A percentile compares a stretch with the other conserved stretches of the same genome.
These are phyloP conservation scores for Barbarea vulgaris DNA, from an alignment of 345 rosid species.

Conservation along the genomic window DNA sequence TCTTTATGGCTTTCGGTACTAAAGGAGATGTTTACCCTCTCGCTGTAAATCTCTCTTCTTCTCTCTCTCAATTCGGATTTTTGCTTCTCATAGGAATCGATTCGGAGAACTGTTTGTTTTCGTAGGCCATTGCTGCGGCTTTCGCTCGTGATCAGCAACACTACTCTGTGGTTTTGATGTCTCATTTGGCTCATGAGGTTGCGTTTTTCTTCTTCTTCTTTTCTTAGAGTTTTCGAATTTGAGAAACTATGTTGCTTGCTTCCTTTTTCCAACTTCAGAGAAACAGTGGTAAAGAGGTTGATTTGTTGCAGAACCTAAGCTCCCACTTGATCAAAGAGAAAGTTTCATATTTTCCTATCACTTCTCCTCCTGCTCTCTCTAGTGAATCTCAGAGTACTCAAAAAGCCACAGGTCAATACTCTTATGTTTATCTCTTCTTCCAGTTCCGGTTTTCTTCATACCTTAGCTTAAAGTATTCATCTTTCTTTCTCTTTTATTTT, in stretches of 20 bases:
- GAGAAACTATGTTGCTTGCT: conserved; percentile 12
- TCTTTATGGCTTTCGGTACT: conserved; percentile 88
- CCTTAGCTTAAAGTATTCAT: background rate
- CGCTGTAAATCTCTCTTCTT: conserved; percentile 50
- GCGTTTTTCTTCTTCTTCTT: background rate
- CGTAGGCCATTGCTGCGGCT: conserved; percentile 80
- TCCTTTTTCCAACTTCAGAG: background rate
- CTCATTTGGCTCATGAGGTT: conserved; percentile 85
- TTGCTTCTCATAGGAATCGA: conserved; percentile 7
- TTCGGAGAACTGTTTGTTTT: background rate
- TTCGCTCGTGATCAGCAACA: conserved; percentile 60
- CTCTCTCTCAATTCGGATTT: background rate
- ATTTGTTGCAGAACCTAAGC: conserved; percentile 52
- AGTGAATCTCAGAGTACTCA: conserved; percentile 30
- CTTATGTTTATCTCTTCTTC: background rate
- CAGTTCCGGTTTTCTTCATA: background rate
- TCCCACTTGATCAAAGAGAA: conserved; percentile 52
- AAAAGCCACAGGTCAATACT: conserved; percentile 43
- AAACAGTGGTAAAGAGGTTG: background rate
- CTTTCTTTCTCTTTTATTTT: background rate
- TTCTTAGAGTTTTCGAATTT: conserved; percentile 6
- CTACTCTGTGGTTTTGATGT: conserved; percentile 60
- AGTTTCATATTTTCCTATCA: conserved; percentile 49
- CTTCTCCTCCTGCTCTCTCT: conserved; percentile 76
- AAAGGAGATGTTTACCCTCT: conserved; percentile 82